Evolutionary conservation across 768 basidiomycete species (phyloP).

Genomic region (Daedalea quercina): DNA sequence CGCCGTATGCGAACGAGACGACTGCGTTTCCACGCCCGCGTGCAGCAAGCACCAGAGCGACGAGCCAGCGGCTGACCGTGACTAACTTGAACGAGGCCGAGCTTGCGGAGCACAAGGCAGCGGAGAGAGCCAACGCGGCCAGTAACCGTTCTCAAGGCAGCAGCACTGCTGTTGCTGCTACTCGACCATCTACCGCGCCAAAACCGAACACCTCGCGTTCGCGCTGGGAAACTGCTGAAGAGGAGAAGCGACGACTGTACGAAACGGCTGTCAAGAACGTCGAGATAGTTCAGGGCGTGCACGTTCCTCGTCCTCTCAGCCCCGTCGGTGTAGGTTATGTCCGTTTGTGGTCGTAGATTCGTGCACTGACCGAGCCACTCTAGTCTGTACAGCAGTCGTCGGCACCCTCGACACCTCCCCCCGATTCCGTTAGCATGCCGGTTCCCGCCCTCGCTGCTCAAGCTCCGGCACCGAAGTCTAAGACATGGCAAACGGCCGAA

Average conservation of each 20-base stretch:
- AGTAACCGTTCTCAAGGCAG: background rate
- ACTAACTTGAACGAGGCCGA: constrained; percentile 34
- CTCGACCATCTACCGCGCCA: background rate
- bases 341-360: background rate
- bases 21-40: constrained; percentile 21
- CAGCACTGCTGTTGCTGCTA: background rate
- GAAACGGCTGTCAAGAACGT: constrained; percentile 34
- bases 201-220: background rate
- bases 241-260: constrained; percentile 38
- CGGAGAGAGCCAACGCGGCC: constrained; percentile 5
- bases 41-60: constrained; percentile 19
- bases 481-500: constrained; percentile 60
- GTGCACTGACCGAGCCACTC: background rate
- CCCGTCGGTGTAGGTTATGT: constrained; percentile 17
- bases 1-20: constrained; percentile 7
- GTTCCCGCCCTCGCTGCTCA: background rate
- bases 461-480: constrained; percentile 8
- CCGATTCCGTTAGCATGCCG: background rate
- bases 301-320: constrained; percentile 18
- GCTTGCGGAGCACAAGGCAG: constrained; percentile 38
- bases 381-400: background rate
- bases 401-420: background rate
- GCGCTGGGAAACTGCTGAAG: constrained; percentile 31
- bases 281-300: constrained; percentile 30
- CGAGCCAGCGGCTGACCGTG: constrained; percentile 31